Conservation (phyloP, 176 grass and related monocot genomes). For the Panicum miliaceum region DNA sequence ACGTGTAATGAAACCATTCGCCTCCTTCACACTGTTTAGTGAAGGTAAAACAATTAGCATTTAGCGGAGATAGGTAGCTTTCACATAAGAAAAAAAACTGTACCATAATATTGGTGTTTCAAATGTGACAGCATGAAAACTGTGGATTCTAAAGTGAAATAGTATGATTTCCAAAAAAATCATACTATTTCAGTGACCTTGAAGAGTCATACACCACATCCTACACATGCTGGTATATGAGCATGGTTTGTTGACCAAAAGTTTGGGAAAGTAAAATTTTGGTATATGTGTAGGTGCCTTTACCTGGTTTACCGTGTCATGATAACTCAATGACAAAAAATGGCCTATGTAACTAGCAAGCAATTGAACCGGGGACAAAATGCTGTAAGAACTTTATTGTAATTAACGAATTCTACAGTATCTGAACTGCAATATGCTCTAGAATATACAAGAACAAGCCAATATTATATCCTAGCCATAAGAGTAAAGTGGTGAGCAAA, state of each 20-base stretch:
- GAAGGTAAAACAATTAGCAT: constrained; percentile 40
- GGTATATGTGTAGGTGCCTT: constrained; percentile 6
- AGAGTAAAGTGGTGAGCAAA: constrained; percentile 14
- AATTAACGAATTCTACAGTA: background rate
- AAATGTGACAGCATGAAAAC: background rate
- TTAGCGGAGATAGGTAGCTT: background rate
- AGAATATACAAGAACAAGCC: background rate
- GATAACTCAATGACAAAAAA: background rate
- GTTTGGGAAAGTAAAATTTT: background rate
- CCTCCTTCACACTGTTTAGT: constrained; percentile 90
- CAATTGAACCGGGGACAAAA: background rate
- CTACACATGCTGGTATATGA: background rate
- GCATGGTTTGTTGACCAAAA: constrained; percentile 16
- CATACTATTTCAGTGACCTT: background rate
- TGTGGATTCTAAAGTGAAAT: background rate
- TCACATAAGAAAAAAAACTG: background rate
- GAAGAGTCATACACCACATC: constrained; percentile 23
- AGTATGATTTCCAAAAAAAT: constrained; percentile 22
- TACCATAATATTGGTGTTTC: background rate
- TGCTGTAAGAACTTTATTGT: background rate
- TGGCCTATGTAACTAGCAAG: background rate
- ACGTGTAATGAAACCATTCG: constrained; percentile 98
- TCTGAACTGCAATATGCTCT: constrained; percentile 14
- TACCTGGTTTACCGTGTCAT: constrained; percentile 14
- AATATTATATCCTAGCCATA: constrained; percentile 19